Evolutionary conservation across 2,329 filamentous ascomycete species (phyloP), one percentile per base, ranked within the genome.

Genomic region (Akanthomyces uredinophilus): DNA sequence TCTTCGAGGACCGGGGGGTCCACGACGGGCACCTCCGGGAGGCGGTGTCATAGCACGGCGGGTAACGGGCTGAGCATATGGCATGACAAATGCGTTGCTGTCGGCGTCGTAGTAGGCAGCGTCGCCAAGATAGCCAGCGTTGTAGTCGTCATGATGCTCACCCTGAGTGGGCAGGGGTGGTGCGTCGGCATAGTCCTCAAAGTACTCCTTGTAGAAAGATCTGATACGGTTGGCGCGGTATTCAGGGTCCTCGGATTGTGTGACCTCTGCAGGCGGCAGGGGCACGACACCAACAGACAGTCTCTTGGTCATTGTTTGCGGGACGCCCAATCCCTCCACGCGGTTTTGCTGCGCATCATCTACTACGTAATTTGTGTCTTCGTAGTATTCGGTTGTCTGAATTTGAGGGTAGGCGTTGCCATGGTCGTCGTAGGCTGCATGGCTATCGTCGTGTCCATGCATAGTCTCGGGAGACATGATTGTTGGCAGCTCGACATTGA

Each of bases 161-260:
- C 11, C 10, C 66, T 71, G 47, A 49, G 66, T 47, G 13, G 74
- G 77, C 66, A 69, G 58, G 29, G 78, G 79, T n/a, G 75, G 69
- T 6, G 72, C 67, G 47, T 75, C 74, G 72, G 87, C 90, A 63
- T 81, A 86, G 47, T 97, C 94, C 67, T 98, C 95, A 69, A 99
- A 99, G 78, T 99, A 99, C 73, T 99, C 95, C 79, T 97, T 97
- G 81, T 99, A 99, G 80, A 99, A 99, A 4, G 95, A 99, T 73
- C 95, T 86, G 68, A 99, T 99, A 63, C 95, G 88, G 79, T 97
- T 98, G 66, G 95, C 95, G 70, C 95, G 87, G 70, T 94, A 88
- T 74, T 98, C 95, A 0, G 95, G 92, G 72, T 97, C 94, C 72
- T 98, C 95, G 3, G 88, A 85, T 49, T 88, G 86, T 35, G 81